Percentiles rank a stretch among this genome's conserved stretches.
Conservation (phyloP, 306 rosid genomes). For the Prosopis cineraria region DNA sequence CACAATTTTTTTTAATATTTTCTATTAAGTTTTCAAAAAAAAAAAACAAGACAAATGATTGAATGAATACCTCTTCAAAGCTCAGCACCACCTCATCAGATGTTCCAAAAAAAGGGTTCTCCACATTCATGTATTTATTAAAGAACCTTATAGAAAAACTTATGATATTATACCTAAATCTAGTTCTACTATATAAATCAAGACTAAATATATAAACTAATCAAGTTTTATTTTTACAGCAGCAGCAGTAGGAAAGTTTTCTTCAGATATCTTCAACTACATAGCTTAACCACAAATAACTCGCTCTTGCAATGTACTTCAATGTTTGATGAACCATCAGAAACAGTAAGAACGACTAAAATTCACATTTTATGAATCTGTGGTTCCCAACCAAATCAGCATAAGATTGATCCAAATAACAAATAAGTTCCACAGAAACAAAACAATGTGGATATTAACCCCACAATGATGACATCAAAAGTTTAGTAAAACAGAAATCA, state of each 20-base stretch:
- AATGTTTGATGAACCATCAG: background rate
- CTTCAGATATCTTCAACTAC: background rate
- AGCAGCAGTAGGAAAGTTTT: background rate
- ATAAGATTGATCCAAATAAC: background rate
- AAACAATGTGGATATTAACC: background rate
- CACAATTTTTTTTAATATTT: background rate
- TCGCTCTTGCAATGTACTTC: background rate
- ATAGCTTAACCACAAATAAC: background rate
- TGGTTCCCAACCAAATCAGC: background rate
- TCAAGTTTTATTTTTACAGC: background rate
- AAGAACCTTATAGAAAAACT: background rate
- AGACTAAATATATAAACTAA: background rate
- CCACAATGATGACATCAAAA: constrained; percentile 14
- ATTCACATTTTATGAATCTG: constrained; percentile 1
- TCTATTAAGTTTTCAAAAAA: background rate
- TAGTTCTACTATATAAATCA: background rate
- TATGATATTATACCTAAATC: background rate
- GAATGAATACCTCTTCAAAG: background rate
- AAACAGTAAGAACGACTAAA: background rate
- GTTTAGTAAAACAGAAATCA: constrained; percentile 21
- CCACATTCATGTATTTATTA: background rate
- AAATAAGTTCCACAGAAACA: constrained; percentile 3
- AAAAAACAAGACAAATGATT: background rate
- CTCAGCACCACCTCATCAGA: background rate
- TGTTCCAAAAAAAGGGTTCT: background rate